Base-by-base conservation (phyloP, 2,329 filamentous ascomycete species). In the Lachnellula hyalina region DNA sequence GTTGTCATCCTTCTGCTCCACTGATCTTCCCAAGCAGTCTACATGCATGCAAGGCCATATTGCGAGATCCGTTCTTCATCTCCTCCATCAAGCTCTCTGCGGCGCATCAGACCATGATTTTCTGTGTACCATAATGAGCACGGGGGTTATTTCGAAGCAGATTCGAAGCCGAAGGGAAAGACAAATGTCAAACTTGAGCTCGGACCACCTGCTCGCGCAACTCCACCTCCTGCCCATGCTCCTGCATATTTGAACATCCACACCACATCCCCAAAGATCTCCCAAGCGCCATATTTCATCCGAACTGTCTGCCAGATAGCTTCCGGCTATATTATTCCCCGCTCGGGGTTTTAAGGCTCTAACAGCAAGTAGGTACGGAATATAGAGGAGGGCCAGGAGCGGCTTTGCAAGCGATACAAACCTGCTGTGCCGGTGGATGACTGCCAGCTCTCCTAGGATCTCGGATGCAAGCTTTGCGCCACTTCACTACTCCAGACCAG, bases 191-290 rank as follows among this genome's bases (percentile, higher is more conserved):
- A 47, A 34, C 21, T 45, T 17, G 41, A 52, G 49, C 55, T 57
- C 52, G 49, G 51, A 49, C 52, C 55, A 57, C 47, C 35, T 53
- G 54, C 51, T 53, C 54, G 54, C 46, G 51, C 54, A 53, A 46
- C 44, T 47, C 23, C 23, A 49, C 7, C 28, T 8, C 8, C 9
- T 9, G 9, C 28, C 28, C 28, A 32, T 32, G 28, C 28, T 32
- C 28, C 28, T 32, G 28, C 28, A 32, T 32, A 32, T 32, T 32
- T 32, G 9, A 32, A 32, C 28, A 32, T 32, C 28, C 28, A 32
- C 28, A 32, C 28, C 28, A 32, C 28, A 32, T 9, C 8, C 8
- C 9, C 28, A 32, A 32, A 32, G 58, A 61, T 59, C 59, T 52
- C 38, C 59, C 49, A 51, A 47, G 17, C 38, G 42, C 42, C 47